Conservation (phyloP, 768 basidiomycete species). For the Termitomyces sp. region DNA sequence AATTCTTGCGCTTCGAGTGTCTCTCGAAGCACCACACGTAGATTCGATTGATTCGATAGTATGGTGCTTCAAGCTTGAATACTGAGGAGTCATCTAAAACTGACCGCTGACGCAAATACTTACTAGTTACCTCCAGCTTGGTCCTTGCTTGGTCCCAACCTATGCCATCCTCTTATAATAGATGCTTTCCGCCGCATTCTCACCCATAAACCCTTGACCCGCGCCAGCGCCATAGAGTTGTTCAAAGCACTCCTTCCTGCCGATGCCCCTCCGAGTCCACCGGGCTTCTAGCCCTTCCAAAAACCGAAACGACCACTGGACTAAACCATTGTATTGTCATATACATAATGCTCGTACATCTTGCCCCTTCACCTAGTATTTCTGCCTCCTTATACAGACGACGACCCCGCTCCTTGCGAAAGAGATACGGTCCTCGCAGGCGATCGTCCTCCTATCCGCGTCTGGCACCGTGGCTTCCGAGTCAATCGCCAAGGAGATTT, state of each 20-base stretch:
- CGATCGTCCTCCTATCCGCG: slow-evolving; percentile 40
- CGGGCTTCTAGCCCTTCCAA: slow-evolving; percentile 71
- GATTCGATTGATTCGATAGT: too few relatives aligned
- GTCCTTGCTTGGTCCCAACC: slow-evolving; percentile 56
- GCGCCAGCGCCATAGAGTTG: slow-evolving; percentile 51
- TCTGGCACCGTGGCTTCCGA: slow-evolving; percentile 38
- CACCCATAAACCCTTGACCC: slow-evolving; percentile 51
- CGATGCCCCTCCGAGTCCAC: slow-evolving; percentile 34
- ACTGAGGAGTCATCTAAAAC: background rate
- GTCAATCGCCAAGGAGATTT: slow-evolving; percentile 63
- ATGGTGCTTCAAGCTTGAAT: too few relatives aligned
- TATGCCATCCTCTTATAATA: slow-evolving; percentile 48
- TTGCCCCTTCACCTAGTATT: slow-evolving; percentile 42
- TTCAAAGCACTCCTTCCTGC: slow-evolving; percentile 47
- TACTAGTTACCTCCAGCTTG: slow-evolving; percentile 48
- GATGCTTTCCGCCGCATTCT: slow-evolving; percentile 53
- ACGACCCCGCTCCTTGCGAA: slow-evolving; percentile 50
- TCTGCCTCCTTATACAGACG: slow-evolving; percentile 45
- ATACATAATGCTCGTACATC: slow-evolving; percentile 67
- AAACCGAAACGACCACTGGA: slow-evolving; percentile 81
- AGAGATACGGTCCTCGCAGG: slow-evolving; percentile 61
- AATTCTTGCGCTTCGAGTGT: too few relatives aligned
- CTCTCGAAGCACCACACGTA: too few relatives aligned
- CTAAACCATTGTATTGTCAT: slow-evolving; percentile 82
- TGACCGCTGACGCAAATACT: background rate